phyloP scores from a whole-genome alignment of 805 yeast genomes.

The Wickerhamiella bombiphila region DNA sequence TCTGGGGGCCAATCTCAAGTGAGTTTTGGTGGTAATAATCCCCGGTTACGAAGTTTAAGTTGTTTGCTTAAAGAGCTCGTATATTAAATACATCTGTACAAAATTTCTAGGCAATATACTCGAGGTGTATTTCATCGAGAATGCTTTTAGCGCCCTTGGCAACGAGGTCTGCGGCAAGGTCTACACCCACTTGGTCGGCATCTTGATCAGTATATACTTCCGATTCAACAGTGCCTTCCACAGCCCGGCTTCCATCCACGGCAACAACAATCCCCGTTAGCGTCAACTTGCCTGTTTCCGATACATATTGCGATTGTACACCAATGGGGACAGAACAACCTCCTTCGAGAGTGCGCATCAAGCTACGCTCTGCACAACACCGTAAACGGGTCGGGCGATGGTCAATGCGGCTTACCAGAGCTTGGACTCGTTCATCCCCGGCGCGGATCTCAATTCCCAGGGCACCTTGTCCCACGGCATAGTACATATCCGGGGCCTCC shows the following conservation, averaged over 20 bases:
- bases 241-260: constrained; percentile 63
- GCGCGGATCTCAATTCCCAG: constrained; percentile 79
- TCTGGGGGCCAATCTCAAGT: too few species aligned
- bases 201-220: constrained; percentile 36
- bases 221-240: constrained; percentile 38
- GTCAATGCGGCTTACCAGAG: constrained; percentile 49
- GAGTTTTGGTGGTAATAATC: too few species aligned
- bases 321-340: constrained; percentile 98
- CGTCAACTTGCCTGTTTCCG: constrained; percentile 32
- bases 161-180: constrained; percentile 52
- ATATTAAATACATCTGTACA: neutral
- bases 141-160: constrained; percentile 71
- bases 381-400: constrained; percentile 53
- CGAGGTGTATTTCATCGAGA: constrained; percentile 54
- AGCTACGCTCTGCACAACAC: constrained; percentile 76
- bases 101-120: constrained; percentile 13
- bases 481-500: constrained; percentile 67
- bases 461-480: constrained; percentile 99
- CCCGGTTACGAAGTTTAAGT: too few species aligned
- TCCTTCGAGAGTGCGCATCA: constrained; percentile 83
- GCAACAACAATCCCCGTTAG: constrained; percentile 65
- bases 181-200: constrained; percentile 54
- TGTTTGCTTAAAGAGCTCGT: too few species aligned
- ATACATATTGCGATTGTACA: constrained; percentile 46
- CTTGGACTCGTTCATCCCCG: constrained; percentile 43